These are phyloP conservation scores for Handroanthus guayacan DNA, from an alignment of 257 asterid species.

Conservation along the genomic window DNA sequence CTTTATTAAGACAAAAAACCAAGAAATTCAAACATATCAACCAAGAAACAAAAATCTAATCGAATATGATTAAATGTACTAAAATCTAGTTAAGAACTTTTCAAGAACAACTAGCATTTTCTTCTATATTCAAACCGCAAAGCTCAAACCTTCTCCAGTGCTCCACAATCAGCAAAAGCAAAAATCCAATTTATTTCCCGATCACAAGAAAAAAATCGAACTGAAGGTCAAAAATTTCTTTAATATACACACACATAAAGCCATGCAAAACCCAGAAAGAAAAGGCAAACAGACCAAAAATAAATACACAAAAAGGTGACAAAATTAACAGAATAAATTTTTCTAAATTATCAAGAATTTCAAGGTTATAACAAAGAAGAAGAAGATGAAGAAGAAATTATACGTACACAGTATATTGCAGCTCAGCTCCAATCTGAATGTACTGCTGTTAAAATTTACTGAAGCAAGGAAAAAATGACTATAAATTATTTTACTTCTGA, in stretches of 20 bases:
- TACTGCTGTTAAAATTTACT: conserved; percentile 22
- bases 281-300: conserved; percentile 18
- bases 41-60: neutral
- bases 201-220: conserved; percentile 32
- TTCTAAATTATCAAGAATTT: conserved; percentile 15
- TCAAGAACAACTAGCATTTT: conserved; percentile 23
- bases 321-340: conserved; percentile 23
- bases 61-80: conserved; percentile 1
- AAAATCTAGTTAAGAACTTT: neutral
- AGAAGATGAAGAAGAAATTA: conserved; percentile 17
- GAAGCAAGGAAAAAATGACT: conserved; percentile 26
- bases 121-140: conserved; percentile 5
- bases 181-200: conserved; percentile 31
- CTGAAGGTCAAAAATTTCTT: conserved; percentile 2
- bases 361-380: neutral
- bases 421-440: conserved; percentile 37
- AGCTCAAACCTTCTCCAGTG: conserved; percentile 28
- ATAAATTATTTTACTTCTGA: neutral
- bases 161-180: conserved; percentile 7
- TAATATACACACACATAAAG: conserved; percentile 11
- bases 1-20: neutral
- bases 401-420: conserved; percentile 38
- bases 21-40: conserved; percentile 6
- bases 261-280: conserved; percentile 47
- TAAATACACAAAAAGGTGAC: conserved; percentile 27